These are phyloP conservation scores for Trypanosoma brucei DNA, from an alignment of 208 protist species.

Conservation along the genomic window DNA sequence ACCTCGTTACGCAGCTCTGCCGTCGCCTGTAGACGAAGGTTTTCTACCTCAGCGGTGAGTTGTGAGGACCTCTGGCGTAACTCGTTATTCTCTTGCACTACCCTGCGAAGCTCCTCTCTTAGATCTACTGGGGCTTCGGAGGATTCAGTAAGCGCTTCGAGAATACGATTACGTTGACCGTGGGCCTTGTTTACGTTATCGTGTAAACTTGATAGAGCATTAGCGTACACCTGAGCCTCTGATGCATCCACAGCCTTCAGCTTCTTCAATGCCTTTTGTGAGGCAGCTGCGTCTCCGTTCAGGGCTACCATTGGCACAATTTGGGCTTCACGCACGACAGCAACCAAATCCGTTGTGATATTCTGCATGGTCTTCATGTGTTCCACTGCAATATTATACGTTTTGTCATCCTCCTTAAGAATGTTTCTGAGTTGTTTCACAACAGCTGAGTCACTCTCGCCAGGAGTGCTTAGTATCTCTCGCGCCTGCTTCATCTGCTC, in stretches of 20 bases:
- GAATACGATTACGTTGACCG: slow-evolving; percentile 18
- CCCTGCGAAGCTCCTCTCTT: slow-evolving; percentile 23
- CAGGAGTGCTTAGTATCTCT: slow-evolving; percentile 6
- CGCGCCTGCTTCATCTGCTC: slow-evolving; percentile 14
- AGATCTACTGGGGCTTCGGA: slow-evolving; percentile 20
- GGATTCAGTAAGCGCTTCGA: slow-evolving; percentile 8
- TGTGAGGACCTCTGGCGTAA: slow-evolving; percentile 12
- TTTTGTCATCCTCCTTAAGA: slow-evolving; percentile 21
- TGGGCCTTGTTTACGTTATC: slow-evolving; percentile 10
- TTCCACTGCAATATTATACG: slow-evolving; percentile 9
- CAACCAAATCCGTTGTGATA: slow-evolving; percentile 10
- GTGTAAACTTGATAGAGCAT: slow-evolving; percentile 26
- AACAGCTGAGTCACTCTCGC: slow-evolving; percentile 17
- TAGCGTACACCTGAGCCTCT: slow-evolving; percentile 13
- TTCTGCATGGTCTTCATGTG: slow-evolving; percentile 18
- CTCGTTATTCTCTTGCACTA: slow-evolving; percentile 27
- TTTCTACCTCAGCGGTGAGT: background rate
- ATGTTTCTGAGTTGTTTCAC: slow-evolving; percentile 25
- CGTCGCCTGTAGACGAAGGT: slow-evolving; percentile 12
- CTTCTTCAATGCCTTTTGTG: slow-evolving; percentile 14
- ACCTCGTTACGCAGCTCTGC: slow-evolving; percentile 12
- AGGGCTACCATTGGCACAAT: slow-evolving; percentile 20
- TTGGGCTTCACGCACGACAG: slow-evolving; percentile 21
- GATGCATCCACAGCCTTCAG: slow-evolving; percentile 21
- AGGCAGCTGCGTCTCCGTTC: slow-evolving; percentile 13